Base-by-base conservation (phyloP, 176 grass and related monocot genomes). In the Oryza glumipatula region DNA sequence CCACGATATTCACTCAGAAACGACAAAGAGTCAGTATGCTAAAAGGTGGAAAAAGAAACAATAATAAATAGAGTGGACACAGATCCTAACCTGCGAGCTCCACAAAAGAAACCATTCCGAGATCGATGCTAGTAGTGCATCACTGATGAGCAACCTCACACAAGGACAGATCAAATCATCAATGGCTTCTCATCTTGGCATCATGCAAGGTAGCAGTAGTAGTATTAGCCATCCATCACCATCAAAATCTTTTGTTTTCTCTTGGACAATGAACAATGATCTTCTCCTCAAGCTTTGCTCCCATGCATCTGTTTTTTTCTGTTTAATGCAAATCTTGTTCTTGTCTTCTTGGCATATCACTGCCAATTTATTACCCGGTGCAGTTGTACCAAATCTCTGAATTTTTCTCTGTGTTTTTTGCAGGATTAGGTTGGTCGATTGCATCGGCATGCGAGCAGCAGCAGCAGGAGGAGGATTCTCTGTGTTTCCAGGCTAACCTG, bases 401-500 rank as follows among this genome's bases (percentile, higher is more conserved):
- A 4, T 70, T 70, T 17, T 21, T 10, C 3, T 47, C 12, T 44
- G 38, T 21, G 3, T 43, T 74, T 43, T 74, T 70, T 73, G 39
- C 65, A 86, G 88, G 67, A 48, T 22, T 88, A 67, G 41, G 68
- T 28, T 70, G 43, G 74, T 12, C 75, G 30, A 21, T 80, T 17
- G 23, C 70, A 70, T 64, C 75, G 49, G 12, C 21, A n/a, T 24
- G 68, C 6, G 17, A 11, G 39, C 30, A 32, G 30, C 28, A 80
- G 7, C 70, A 73, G 79, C 54, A 21, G 54, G 80, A 73, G 84
- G 28, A 28, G 30, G 30, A 32, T 32, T 86, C 92, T 78, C 11
- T 73, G 4, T 88, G 71, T 79, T 72, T 82, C 35, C 86, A 88
- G 65, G 72, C 38, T 79, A 82, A 17, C 6, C 76, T 89, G 22